phyloP scores from a whole-genome alignment of 2,329 filamentous ascomycete genomes.

The Pezicula carpinea region DNA sequence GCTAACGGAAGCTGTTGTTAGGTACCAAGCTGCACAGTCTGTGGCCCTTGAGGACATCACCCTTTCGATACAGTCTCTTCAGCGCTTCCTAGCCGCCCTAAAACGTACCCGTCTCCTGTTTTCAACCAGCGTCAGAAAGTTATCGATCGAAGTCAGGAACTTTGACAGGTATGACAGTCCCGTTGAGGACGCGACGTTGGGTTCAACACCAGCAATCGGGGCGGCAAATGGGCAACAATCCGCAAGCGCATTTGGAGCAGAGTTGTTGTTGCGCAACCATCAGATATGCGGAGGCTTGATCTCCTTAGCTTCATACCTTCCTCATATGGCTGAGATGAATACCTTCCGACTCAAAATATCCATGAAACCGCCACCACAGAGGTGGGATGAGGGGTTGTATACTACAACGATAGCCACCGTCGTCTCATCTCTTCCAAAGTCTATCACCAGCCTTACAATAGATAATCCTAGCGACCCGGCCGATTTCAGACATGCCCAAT shows the following conservation, averaged over 20 bases:
- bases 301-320: not conserved
- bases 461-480: slow-evolving; percentile 1
- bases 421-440: not conserved
- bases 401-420: not conserved
- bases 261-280: not conserved
- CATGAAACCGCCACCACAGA: not conserved
- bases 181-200: no score
- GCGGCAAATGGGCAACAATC: no score
- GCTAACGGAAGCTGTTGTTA: not conserved
- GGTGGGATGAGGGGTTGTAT: not conserved
- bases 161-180: no score
- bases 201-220: no score
- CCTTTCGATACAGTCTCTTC: not conserved
- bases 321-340: not conserved
- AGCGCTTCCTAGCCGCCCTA: not conserved
- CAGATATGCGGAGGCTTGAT: not conserved
- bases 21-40: slow-evolving; percentile 1
- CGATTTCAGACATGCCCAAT: not conserved
- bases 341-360: not conserved
- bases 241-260: no score
- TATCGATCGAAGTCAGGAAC: not conserved
- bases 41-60: not conserved
- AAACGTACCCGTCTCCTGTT: not conserved
- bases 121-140: not conserved
- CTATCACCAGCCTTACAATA: slow-evolving; percentile 2